Conservation (phyloP, 2,329 filamentous ascomycete genomes). For the Xylaria arbuscula region DNA sequence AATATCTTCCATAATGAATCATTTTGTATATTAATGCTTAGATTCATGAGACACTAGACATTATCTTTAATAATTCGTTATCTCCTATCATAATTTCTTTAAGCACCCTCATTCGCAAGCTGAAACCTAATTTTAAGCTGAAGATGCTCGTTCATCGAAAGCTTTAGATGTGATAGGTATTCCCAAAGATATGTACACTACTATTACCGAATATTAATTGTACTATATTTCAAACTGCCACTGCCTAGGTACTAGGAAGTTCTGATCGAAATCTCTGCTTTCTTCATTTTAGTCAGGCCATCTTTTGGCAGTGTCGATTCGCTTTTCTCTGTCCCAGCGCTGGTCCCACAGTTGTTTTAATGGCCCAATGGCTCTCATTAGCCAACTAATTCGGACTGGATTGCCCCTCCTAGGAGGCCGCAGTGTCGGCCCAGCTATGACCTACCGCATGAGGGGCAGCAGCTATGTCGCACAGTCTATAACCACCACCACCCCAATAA, state of each 20-base stretch:
- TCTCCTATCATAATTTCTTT: background rate
- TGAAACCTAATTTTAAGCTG: background rate
- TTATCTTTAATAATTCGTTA: background rate
- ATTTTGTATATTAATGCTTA: background rate
- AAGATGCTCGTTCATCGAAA: background rate
- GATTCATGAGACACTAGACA: background rate
- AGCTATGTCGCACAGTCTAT: conserved; percentile 21
- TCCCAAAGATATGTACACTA: background rate
- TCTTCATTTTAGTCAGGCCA: conserved; percentile 9
- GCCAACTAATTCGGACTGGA: conserved; percentile 31
- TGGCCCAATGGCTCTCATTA: conserved; percentile 31
- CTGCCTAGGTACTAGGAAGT: conserved; percentile 7
- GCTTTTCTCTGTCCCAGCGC: conserved; percentile 10
- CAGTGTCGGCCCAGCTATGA: conserved; percentile 10
- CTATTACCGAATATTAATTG: background rate
- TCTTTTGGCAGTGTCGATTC: conserved; percentile 16
- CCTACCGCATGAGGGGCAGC: conserved; percentile 32
- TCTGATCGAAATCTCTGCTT: conserved; percentile 14
- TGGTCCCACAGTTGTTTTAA: conserved; percentile 11
- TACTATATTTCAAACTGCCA: background rate
- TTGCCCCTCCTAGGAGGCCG: conserved; percentile 29
- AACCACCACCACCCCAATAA: conserved; percentile 20
- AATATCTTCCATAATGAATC: background rate
- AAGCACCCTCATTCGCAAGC: background rate
- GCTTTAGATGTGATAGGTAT: background rate